Evolutionary conservation across 176 grass and related monocot species (phyloP).

Genomic region (Microstegium vimineum): DNA sequence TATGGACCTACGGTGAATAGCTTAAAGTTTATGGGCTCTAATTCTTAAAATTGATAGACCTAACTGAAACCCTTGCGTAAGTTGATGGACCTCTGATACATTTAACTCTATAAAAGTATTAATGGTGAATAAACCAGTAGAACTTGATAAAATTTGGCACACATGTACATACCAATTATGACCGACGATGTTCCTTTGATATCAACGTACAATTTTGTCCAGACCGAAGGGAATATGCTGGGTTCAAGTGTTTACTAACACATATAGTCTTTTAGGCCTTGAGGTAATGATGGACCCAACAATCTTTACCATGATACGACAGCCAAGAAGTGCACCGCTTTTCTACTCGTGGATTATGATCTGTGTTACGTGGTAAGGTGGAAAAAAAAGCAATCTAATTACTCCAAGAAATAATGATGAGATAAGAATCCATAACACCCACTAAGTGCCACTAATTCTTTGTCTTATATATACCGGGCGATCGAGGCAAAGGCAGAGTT

Average conservation of each 20-base stretch:
- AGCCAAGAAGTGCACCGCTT: neutral
- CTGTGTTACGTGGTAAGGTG: neutral
- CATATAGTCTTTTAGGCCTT: neutral
- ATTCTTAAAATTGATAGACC: too few relatives aligned
- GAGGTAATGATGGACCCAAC: constrained; percentile 1
- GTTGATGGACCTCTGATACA: too few relatives aligned
- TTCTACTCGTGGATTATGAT: neutral
- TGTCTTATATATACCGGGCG: neutral
- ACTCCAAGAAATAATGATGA: constrained; percentile 3
- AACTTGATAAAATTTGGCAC: neutral
- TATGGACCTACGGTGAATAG: too few relatives aligned
- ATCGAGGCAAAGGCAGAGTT: neutral
- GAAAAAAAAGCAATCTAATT: neutral
- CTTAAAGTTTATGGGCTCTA: too few relatives aligned
- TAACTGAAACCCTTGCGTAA: too few relatives aligned
- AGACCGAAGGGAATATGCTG: neutral
- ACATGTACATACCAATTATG: neutral
- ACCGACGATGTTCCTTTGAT: neutral
- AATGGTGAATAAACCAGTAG: neutral
- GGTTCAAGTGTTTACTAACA: neutral
- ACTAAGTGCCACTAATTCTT: neutral
- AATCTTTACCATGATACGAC: constrained; percentile 13
- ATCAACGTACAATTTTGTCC: neutral
- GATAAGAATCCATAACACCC: constrained; percentile 1
- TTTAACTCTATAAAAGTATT: too few relatives aligned